Base-by-base conservation (phyloP, 495 filamentous ascomycete genomes). In the Talaromyces wortmannii region DNA sequence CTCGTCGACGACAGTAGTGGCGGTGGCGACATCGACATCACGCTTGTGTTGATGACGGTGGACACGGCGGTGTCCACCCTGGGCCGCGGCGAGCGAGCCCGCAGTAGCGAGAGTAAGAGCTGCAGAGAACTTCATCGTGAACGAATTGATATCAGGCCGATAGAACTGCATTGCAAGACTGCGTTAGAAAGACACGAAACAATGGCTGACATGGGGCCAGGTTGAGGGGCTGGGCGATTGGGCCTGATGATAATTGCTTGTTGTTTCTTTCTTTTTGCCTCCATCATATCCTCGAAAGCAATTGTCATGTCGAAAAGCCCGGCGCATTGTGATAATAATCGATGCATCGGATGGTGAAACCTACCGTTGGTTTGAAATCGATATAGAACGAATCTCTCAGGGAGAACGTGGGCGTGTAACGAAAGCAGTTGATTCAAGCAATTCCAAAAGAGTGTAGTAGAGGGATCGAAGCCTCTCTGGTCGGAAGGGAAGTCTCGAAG, bases 91-190 rank as follows among this genome's bases (percentile, higher is more conserved):
- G 53, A 79, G 59, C 48, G 74, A 63, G 52, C 75, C 75, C 54
- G 75, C 75, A 56, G 76, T 73, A 40, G 70, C 76, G 50, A 79
- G 61, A 55, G 70, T 70, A 29, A 73, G 55, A 52, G 68, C 69
- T 66, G 76, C 59, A 29, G 70, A 66, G 61, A 74, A 71, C 69
- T 75, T 75, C 74, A 78, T 78, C 53, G 61, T 63, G 61, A 56
- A 31, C 15, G 45, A 57, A 40, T 10, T 43, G 56, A 52, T 64
- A 43, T 40, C 36, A 23, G 23, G 4, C 23, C 23, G 23, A 23
- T 23, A 23, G 23, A 23, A 23, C 23, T 23, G 23, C 23, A 23
- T 23, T 23, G 23, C 23, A 23, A 23, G 23, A 23, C 4, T 4
- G 23, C 23, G 23, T 23, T 23, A 23, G 23, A 23, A 23, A 23